phyloP scores from a whole-genome alignment of 441 rosid genomes.

The Theobroma grandiflorum region DNA sequence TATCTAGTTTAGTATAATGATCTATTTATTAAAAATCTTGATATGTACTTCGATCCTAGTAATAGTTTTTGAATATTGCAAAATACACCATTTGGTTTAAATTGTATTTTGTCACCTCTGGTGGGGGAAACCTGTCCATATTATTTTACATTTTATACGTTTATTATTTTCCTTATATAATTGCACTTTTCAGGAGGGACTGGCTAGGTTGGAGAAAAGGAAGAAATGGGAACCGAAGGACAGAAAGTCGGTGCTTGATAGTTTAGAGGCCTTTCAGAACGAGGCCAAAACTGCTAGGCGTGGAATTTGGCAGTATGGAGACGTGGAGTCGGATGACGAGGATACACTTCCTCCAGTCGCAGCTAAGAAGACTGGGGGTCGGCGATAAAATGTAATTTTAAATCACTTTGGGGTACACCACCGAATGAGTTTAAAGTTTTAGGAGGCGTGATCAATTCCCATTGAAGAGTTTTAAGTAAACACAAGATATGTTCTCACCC shows the following conservation, averaged over 20 bases:
- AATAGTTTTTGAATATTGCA: not conserved
- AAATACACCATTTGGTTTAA: too few relatives aligned
- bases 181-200: slow-evolving; percentile 72
- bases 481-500: slow-evolving; percentile 24
- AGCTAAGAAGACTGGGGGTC: slow-evolving; percentile 63
- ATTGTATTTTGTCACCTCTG: not conserved
- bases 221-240: slow-evolving; percentile 82
- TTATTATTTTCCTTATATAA: not conserved
- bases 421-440: slow-evolving; percentile 31
- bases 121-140: too few relatives aligned
- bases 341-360: slow-evolving; percentile 61
- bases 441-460: slow-evolving; percentile 29
- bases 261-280: slow-evolving; percentile 81
- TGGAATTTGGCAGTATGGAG: slow-evolving; percentile 95
- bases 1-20: not conserved
- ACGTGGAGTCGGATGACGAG: slow-evolving; percentile 94
- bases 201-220: slow-evolving; percentile 87
- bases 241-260: slow-evolving; percentile 71
- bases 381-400: slow-evolving; percentile 44
- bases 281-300: slow-evolving; percentile 77
- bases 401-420: slow-evolving; percentile 1
- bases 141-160: too few relatives aligned
- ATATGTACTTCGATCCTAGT: not conserved
- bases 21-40: not conserved
- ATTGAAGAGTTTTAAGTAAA: slow-evolving; percentile 12